phyloP scores from a whole-genome alignment of 306 rosid species.

The Erythrophleum fordii region DNA sequence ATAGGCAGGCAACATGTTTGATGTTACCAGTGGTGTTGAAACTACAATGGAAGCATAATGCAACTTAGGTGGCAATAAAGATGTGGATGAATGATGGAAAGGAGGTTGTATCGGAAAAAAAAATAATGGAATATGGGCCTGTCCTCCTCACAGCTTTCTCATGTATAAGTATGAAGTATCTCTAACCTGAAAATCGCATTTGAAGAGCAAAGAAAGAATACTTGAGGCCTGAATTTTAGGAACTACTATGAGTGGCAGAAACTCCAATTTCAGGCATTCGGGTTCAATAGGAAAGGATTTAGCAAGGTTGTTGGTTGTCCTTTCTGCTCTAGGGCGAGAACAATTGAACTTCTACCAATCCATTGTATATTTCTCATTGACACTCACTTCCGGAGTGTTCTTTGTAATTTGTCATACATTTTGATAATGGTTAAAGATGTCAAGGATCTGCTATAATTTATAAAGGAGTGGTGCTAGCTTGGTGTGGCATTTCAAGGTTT shows the following conservation, averaged over 20 bases:
- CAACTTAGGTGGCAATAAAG: too few relatives aligned
- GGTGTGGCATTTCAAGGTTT: neutral
- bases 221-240: neutral
- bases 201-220: neutral
- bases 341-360: neutral
- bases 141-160: too few relatives aligned
- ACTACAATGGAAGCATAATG: too few relatives aligned
- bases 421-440: neutral
- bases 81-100: too few relatives aligned
- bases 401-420: neutral
- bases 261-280: neutral
- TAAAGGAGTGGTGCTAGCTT: neutral
- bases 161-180: too few relatives aligned
- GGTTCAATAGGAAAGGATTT: neutral
- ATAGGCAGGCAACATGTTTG: too few relatives aligned
- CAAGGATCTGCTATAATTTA: too few relatives aligned
- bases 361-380: neutral
- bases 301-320: neutral
- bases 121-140: too few relatives aligned
- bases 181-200: neutral
- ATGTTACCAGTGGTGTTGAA: too few relatives aligned
- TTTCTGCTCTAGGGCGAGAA: neutral
- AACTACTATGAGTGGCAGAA: neutral
- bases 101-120: too few relatives aligned
- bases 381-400: neutral